phyloP scores from a whole-genome alignment of 768 basidiomycete genomes.

The Boletus rubropictus region DNA sequence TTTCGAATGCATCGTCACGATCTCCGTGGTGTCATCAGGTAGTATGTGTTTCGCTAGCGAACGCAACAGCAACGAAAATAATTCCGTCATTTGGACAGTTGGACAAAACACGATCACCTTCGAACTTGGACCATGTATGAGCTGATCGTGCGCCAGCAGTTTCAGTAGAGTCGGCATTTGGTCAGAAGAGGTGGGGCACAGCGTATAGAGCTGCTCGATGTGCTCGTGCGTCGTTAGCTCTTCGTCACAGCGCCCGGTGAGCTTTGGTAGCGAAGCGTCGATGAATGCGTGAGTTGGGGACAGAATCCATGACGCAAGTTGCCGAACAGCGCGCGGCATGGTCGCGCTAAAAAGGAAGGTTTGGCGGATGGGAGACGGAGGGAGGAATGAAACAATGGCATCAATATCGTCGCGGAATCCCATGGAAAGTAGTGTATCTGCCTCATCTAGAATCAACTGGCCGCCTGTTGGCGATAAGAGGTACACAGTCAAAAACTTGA shows the following conservation, averaged over 20 bases:
- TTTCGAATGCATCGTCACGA: constrained; percentile 85
- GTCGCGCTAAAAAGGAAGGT: constrained; percentile 92
- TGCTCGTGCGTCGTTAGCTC: constrained; percentile 56
- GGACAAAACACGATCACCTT: constrained; percentile 82
- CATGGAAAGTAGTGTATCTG: constrained; percentile 87
- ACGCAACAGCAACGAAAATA: constrained; percentile 60
- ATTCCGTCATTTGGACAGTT: constrained; percentile 79
- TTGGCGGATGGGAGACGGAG: constrained; percentile 61
- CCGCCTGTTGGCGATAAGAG: constrained; percentile 4
- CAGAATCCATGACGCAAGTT: constrained; percentile 60
- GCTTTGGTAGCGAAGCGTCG: constrained; percentile 57
- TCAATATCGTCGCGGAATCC: constrained; percentile 87
- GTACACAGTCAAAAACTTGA: neutral
- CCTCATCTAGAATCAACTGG: constrained; percentile 87
- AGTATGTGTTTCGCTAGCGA: constrained; percentile 40
- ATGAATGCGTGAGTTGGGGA: constrained; percentile 61
- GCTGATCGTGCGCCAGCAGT: constrained; percentile 84
- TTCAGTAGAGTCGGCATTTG: constrained; percentile 77
- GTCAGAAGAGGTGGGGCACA: constrained; percentile 56
- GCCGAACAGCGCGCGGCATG: constrained; percentile 63
- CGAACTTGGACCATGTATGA: constrained; percentile 55
- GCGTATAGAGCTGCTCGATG: constrained; percentile 78
- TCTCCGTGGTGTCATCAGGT: constrained; percentile 48
- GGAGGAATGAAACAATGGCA: constrained; percentile 59
- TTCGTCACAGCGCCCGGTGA: neutral